Evolutionary conservation across 2,329 filamentous ascomycete genomes (phyloP).

Genomic region (Cryoendolithus antarcticus): DNA sequence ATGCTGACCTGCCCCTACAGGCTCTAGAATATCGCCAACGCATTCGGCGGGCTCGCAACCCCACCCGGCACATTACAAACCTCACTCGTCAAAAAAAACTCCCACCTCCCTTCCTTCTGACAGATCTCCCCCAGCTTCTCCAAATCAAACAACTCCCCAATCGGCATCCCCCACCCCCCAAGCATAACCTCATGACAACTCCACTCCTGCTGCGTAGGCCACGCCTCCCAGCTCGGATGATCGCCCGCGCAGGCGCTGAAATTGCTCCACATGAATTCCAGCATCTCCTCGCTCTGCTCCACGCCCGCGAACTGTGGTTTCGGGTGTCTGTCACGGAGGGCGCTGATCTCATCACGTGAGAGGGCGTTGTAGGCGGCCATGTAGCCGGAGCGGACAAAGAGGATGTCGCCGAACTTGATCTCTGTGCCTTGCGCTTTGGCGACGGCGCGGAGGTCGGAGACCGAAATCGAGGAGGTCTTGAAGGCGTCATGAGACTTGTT

Average conservation of each 20-base stretch:
- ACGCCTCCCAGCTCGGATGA: constrained; percentile 27
- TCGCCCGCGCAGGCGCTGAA: constrained; percentile 27
- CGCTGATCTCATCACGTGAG: constrained; percentile 25
- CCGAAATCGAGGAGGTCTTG: constrained; percentile 22
- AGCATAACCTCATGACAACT: constrained; percentile 34
- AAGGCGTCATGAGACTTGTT: constrained; percentile 24
- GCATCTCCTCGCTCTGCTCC: constrained; percentile 32
- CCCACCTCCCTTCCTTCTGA: constrained; percentile 17
- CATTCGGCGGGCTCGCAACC: constrained; percentile 11
- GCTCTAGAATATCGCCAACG: constrained; percentile 9
- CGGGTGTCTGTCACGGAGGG: constrained; percentile 22
- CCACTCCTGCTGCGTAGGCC: constrained; percentile 26
- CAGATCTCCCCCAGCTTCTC: constrained; percentile 21
- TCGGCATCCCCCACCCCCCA: constrained; percentile 14
- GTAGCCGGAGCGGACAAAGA: constrained; percentile 40
- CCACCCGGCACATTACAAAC: constrained; percentile 10
- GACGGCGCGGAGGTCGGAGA: constrained; percentile 31
- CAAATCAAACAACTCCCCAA: constrained; percentile 25
- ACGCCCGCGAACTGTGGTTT: constrained; percentile 38
- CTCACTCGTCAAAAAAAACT: constrained; percentile 15
- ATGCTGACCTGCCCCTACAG: too few relatives aligned
- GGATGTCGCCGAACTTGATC: constrained; percentile 44
- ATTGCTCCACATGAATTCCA: constrained; percentile 30
- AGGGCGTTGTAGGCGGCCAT: constrained; percentile 29
- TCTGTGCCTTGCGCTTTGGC: constrained; percentile 36